A percentile compares a stretch with the other conserved stretches of the same genome.
Evolutionary conservation across 169 alveolate species (phyloP).

Genomic region (Plasmodium falciparum): DNA sequence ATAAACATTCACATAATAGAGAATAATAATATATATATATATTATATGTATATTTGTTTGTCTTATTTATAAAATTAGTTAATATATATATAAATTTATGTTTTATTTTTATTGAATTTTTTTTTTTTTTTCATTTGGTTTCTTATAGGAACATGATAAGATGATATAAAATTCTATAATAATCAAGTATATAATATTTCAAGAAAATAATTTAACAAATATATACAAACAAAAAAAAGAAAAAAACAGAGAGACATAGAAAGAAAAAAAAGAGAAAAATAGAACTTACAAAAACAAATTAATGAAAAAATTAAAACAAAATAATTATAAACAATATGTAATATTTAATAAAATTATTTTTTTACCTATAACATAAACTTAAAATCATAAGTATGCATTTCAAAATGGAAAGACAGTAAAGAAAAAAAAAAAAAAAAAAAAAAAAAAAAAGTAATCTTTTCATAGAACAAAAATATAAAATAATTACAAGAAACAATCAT

Average conservation of each 20-base stretch:
- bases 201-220: no score
- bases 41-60: background rate
- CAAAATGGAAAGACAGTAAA: background rate
- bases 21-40: background rate
- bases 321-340: slow-evolving; percentile 29
- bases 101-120: no score
- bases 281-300: slow-evolving; percentile 1
- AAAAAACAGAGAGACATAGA: no score
- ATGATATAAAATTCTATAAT: no score
- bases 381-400: background rate
- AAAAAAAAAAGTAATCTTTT: slow-evolving; percentile 11
- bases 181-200: no score
- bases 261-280: no score
- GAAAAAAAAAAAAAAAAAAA: background rate
- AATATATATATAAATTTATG: no score
- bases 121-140: no score
- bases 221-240: background rate
- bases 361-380: slow-evolving; percentile 10
- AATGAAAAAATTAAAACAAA: slow-evolving; percentile 35
- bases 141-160: no score
- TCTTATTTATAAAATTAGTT: slow-evolving; percentile 15
- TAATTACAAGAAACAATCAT: no score
- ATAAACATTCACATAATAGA: no score
- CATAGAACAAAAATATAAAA: slow-evolving; percentile 2
- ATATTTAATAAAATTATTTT: slow-evolving; percentile 46